Base-by-base conservation (phyloP, 164 flowering plant species). In the Vitis amurensis region DNA sequence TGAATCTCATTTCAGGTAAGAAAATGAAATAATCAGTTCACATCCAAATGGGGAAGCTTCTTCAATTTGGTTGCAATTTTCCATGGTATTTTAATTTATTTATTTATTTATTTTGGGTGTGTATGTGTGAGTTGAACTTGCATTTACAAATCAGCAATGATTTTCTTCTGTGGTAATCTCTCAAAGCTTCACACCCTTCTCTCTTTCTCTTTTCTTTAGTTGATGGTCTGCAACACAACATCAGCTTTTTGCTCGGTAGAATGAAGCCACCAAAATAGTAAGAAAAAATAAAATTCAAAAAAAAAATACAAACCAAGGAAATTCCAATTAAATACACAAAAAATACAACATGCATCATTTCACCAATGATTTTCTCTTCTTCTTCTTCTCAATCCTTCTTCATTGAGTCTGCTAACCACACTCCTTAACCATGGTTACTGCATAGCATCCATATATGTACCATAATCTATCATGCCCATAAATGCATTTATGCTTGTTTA, bases 1-100 rank as follows among this genome's bases (percentile, higher is more conserved):
- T 94, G 59, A 94, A 94, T 89, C 95, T 66, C 98, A 94, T 85
- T 84, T 94, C 99, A 91, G 99, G 99, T 94, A 84, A 68, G 70
- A 29, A 30, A 9, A 58, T 29, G 3, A 9, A 14, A 71, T n/a
- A 44, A 8, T 74, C 68, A 66, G 61, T 53, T 68, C 63, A 71
- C 55, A n/a, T 48, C 67, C 29, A 6, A 37, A 37, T 37, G 44
- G 44, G 9, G n/a, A 6, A 17, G 19, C 15, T 13, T 63, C 29
- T 37, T 11, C 6, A 31, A 13, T 44, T 11, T 59, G 27, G 27
- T 23, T n/a, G 14, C 14, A 23, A 27, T 60, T 19, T 27, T n/a
- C 3, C 49, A 30, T 11, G 27, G 61, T n/a, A 19, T 3, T 23
- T 66, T 68, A 57, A n/a, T n/a, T 37, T 37, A 37, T 3, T 37